Evolutionary conservation across 768 basidiomycete species (phyloP), one percentile per base, ranked within the genome.

Genomic region (Tylopilus sp.): DNA sequence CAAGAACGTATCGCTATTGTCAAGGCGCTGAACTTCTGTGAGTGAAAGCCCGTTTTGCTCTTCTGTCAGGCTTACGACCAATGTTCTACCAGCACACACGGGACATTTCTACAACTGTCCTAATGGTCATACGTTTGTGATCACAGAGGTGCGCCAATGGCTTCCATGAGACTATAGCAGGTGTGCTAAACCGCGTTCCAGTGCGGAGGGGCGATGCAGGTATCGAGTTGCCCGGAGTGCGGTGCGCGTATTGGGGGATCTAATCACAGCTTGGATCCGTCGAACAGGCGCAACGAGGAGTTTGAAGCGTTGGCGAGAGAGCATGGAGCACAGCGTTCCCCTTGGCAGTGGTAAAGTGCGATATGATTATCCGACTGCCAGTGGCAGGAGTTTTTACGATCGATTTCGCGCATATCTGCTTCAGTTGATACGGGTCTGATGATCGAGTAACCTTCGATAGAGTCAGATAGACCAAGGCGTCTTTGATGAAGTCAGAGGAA

Each of bases 101-200:
- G 77, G 77, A 0, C 78, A 79, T 58, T 80, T 74, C 53, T 79
- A 77, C 51, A 75, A 72, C 17, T 82, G 81, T 51, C 74, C 69
- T 1, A 85, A 85, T 45, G 85, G 85, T 0, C 85, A 87, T 57
- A 72, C 77, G 0, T 86, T 81, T 50, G 78, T 82, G 2, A 85
- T 87, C 30, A 68, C 63, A 1, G 78, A 85, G 63, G 82, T 85
- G 52, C 33, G 38, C 59, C 47, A 12, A 19, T n/a, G 34, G 22
- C 7, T 3, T 11, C 4, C 3, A 33, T 14, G 8, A 13, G 11
- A 17, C 12, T 21, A 11, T 17, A 50, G 41, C 4, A 19, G n/a
- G 11, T 16, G n/a, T 52, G 21, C 52, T 55, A 14, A 54, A n/a
- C 38, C n/a, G 22, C 40, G 29, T 30, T 19, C 25, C 52, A 85